Evolutionary conservation across 179 eudicot species (phyloP).

Genomic region (Actinidia arguta): DNA sequence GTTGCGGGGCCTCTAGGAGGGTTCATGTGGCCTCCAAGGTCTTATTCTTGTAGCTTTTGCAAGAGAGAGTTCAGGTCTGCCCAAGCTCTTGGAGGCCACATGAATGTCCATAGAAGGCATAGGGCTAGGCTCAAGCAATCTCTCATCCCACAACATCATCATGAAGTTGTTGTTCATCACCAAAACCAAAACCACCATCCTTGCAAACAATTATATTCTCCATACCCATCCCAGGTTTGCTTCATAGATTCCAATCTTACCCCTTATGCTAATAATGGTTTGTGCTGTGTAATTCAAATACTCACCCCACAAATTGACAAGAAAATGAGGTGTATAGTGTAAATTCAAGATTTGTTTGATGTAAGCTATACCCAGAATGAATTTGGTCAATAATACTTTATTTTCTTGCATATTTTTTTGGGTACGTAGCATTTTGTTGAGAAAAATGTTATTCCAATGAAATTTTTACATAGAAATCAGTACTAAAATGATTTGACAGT

Average conservation of each 20-base stretch:
- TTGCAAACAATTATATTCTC: too few relatives aligned
- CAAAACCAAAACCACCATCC: slow-evolving; percentile 22
- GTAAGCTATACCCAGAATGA: too few relatives aligned
- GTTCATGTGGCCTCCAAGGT: slow-evolving; percentile 75
- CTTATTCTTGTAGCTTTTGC: slow-evolving; percentile 80
- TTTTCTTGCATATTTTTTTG: too few relatives aligned
- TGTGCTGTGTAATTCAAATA: too few relatives aligned
- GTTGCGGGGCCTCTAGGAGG: slow-evolving; percentile 47
- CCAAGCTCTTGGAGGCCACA: slow-evolving; percentile 92
- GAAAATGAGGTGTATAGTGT: too few relatives aligned
- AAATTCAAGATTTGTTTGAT: too few relatives aligned
- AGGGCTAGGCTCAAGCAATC: slow-evolving; percentile 76
- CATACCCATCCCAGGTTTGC: slow-evolving; percentile 26
- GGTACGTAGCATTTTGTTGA: too few relatives aligned
- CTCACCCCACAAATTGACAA: too few relatives aligned
- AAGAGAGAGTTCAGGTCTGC: slow-evolving; percentile 80
- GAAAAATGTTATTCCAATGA: too few relatives aligned
- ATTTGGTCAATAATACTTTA: too few relatives aligned
- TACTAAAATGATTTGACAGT: too few relatives aligned
- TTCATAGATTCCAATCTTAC: slow-evolving; percentile 21
- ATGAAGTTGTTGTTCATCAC: slow-evolving; percentile 19
- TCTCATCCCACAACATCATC: slow-evolving; percentile 32
- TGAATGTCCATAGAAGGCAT: slow-evolving; percentile 87
- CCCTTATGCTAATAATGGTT: slow-evolving; percentile 36
- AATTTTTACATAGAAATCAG: too few relatives aligned